Base-by-base conservation (phyloP, 2,329 filamentous ascomycete species). In the Hirsutella rhossiliensis region DNA sequence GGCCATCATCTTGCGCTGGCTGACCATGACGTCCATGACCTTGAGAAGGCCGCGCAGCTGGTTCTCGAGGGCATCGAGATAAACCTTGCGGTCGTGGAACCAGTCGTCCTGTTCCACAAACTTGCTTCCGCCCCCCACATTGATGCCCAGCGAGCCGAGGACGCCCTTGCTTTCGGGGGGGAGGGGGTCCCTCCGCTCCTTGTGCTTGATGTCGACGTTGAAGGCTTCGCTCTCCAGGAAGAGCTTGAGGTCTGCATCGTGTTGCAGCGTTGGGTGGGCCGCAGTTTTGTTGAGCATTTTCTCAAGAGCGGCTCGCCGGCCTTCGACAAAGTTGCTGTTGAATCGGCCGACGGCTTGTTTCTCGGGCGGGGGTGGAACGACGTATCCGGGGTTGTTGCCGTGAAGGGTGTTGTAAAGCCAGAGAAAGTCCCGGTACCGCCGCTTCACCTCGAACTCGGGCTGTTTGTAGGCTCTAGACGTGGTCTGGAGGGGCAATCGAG, bases 31-130 rank as follows among this genome's bases (percentile, higher is more conserved):
- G 57, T 98, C 92, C 66, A 95, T 94, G 17, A 89, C 85, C 65
- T 96, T 97, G 55, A 96, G 74, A 15, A 97, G 71, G 11, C 85
- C 82, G 61, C 89, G 94, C 48, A 96, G 74, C 62, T 97, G 90
- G 54, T 80, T 88, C 59, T 97, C 89, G 32, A 97, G 74, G 5
- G 89, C 89, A 61, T 98, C 92, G 11, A 98, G 76, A 58, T 98
- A 98, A 44, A 97, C 78, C 56, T 83, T 87, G 48, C 92, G 87
- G 53, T 98, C 92, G 55, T 98, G 90, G 67, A 98, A 98, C 92
- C 90, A 98, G 66, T 98, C 92, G 61, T 98, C 92, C 59, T 97
- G 92, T 65, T 98, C 92, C 34, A 98, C 80, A 65, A 98, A 98
- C 63, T 98, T 98, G 55, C 75, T 81, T 43, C 79, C 74, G 46